phyloP scores from a whole-genome alignment of 352 stramenopile genomes.

The Phytophthora niederhauseri region DNA sequence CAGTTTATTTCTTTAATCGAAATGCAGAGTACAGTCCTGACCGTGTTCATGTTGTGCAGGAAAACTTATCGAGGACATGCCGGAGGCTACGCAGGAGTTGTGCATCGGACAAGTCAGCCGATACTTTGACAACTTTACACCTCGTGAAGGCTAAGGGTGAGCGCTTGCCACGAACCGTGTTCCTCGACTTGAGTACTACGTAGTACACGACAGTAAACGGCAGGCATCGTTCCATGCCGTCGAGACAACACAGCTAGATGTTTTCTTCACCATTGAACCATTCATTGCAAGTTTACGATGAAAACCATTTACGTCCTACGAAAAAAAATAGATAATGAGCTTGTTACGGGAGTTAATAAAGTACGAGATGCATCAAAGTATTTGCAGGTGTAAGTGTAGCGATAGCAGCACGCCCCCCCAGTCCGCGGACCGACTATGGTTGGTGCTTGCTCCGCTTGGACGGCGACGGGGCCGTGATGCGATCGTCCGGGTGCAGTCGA shows the following conservation, averaged over 20 bases:
- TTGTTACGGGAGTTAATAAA: conserved; percentile 31
- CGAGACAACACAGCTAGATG: too few species aligned
- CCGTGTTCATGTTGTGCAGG: conserved; percentile 32
- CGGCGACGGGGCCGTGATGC: conserved; percentile 43
- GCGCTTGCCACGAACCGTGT: background rate
- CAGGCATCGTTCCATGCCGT: background rate
- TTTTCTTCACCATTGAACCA: too few species aligned
- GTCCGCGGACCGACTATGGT: conserved; percentile 20
- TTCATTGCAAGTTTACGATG: too few species aligned
- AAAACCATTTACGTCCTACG: background rate
- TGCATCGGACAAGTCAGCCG: conserved; percentile 76
- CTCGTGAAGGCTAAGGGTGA: conserved; percentile 32
- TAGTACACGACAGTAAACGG: too few species aligned
- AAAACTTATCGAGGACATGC: conserved; percentile 78
- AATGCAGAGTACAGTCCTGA: background rate
- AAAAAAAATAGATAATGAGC: conserved; percentile 27
- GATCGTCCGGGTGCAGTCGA: conserved; percentile 61
- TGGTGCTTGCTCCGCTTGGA: conserved; percentile 60
- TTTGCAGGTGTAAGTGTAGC: conserved; percentile 24
- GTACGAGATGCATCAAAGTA: conserved; percentile 29
- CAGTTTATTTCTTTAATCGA: background rate
- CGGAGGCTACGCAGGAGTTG: conserved; percentile 80
- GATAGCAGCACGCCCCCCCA: conserved; percentile 15
- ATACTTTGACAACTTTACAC: conserved; percentile 88
- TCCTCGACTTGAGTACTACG: too few species aligned